Evolutionary conservation across 2,329 filamentous ascomycete genomes (phyloP).

Genomic region (Sporothrix pseudoabietina): DNA sequence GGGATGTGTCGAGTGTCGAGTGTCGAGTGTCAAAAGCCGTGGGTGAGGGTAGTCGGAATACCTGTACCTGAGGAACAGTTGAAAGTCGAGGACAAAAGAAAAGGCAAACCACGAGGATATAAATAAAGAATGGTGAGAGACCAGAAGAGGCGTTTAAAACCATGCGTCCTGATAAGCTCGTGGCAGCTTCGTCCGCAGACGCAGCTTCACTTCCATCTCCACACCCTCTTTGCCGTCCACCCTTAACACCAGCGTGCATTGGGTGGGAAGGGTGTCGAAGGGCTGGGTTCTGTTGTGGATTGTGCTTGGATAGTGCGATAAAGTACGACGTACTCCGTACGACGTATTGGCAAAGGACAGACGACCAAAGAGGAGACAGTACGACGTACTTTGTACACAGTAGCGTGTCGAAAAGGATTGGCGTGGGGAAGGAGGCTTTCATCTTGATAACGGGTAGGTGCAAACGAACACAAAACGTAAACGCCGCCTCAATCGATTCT

Average conservation of each 20-base stretch:
- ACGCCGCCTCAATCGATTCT: not conserved
- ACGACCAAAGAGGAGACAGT: not conserved
- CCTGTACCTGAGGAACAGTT: not conserved
- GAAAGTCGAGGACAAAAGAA: not conserved
- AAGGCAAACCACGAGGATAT: not conserved
- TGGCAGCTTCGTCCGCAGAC: not conserved
- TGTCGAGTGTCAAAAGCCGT: not conserved
- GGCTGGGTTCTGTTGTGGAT: not conserved
- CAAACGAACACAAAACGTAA: not conserved
- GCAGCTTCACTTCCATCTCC: not conserved
- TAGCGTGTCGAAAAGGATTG: too few species aligned
- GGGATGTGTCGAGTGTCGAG: not conserved
- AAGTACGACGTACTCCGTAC: not conserved
- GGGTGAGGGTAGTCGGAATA: not conserved
- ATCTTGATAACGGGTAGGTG: constrained; percentile 1
- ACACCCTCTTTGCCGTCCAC: not conserved
- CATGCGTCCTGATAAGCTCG: constrained; percentile 17
- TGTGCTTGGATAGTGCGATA: not conserved
- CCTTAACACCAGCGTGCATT: constrained; percentile 4
- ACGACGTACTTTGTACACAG: too few species aligned
- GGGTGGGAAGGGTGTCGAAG: not conserved
- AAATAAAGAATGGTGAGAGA: not conserved
- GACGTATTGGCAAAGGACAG: not conserved
- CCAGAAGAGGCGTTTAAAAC: not conserved
- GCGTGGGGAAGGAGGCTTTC: constrained; percentile 4